Evolutionary conservation across 2,329 filamentous ascomycete species (phyloP), one percentile per base, ranked within the genome.

Genomic region (Phialophora verrucosa): DNA sequence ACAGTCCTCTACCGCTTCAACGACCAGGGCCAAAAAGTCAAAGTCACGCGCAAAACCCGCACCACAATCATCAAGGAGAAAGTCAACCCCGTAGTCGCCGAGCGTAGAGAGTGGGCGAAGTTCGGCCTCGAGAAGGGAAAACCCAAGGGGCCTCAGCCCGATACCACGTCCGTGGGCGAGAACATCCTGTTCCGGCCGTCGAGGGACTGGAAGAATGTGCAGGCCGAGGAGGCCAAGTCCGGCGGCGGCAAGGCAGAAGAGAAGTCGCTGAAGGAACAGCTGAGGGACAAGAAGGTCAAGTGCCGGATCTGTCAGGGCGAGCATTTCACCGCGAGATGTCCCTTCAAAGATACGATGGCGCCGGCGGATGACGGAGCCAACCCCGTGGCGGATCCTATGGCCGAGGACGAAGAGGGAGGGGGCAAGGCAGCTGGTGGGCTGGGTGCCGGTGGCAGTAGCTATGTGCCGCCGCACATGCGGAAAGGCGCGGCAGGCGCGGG

Each of bases 271-370:
- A 86, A 87, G 78, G 84, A 86, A 69, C 83, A 85, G 75, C 86
- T 98, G 76, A 96, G 95, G 88, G 93, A 97, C 84, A 97, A 97
- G 88, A 96, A 97, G 85, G 96, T 99, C 85, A 98, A 98, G 87
- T 99, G 95, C 83, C 91, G 95, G 86, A 98, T 99, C 79, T 99
- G 95, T 84, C 91, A 90, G 78, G 95, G 94, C 78, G 95, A 99
- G 85, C 95, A 99, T 88, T 99, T 98, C 86, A 99, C 95, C 50
- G 94, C 94, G 73, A 90, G 95, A 80, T 99, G 95, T 88, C 95
- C 95, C 42, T 99, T 97, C 90, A 99, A 98, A 85, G 95, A 98
- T 79, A 99, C 94, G 75, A 97, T 99, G 93, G 93, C 94, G 42
- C 95, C 82, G 6, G 79, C 83, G 64, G 82, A 82, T 50, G 82